These are phyloP conservation scores for Oidiodendron maius DNA, from an alignment of 495 filamentous ascomycete genomes.

Conservation along the genomic window DNA sequence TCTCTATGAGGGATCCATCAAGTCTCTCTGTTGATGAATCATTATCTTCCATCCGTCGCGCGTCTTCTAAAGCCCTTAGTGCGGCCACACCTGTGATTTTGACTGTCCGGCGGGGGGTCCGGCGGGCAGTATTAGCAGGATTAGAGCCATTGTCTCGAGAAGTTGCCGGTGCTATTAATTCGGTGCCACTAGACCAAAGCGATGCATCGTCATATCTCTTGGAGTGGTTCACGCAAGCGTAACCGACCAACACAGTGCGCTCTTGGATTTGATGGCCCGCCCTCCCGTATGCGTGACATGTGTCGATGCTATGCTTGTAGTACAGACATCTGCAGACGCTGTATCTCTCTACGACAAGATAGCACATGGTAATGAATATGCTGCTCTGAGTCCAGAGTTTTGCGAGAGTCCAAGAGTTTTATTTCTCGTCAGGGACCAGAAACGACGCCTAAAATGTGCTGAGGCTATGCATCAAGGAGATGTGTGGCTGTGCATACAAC, in stretches of 20 bases:
- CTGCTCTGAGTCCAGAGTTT: too few relatives aligned
- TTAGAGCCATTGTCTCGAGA: not conserved
- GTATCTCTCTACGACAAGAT: constrained; percentile 68
- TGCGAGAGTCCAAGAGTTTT: too few relatives aligned
- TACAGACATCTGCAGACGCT: constrained; percentile 78
- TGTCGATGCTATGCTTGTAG: constrained; percentile 70
- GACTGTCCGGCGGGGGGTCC: too few relatives aligned
- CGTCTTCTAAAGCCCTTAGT: constrained; percentile 1
- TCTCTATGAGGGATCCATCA: constrained; percentile 1
- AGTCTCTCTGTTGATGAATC: not conserved
- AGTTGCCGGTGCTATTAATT: not conserved
- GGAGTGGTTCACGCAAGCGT: constrained; percentile 64
- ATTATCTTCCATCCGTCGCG: not conserved
- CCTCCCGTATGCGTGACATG: constrained; percentile 63
- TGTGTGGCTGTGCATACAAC: too few relatives aligned
- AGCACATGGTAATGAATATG: constrained; percentile 65
- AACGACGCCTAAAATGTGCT: too few relatives aligned
- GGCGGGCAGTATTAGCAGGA: not conserved
- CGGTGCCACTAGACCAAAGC: not conserved
- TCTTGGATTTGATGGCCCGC: constrained; percentile 66
- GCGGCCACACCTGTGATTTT: constrained; percentile 1
- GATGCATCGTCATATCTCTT: constrained; percentile 16
- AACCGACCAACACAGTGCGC: constrained; percentile 72
- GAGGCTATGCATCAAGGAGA: too few relatives aligned
- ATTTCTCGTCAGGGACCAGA: too few relatives aligned